Evolutionary conservation across 306 rosid genomes (phyloP).

Genomic region (Fagus crenata): DNA sequence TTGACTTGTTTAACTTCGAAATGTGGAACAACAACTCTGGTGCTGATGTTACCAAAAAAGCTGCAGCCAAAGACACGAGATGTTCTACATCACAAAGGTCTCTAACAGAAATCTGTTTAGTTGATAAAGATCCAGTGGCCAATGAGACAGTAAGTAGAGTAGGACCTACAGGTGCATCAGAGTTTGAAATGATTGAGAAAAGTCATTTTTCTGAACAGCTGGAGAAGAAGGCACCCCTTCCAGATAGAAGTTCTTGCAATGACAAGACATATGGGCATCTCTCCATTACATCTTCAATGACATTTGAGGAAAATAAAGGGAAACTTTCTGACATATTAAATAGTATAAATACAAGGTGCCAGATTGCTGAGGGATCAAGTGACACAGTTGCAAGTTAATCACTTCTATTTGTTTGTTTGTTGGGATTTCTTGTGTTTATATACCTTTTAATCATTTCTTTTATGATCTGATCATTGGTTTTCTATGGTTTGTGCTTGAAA

Average conservation of each 20-base stretch:
- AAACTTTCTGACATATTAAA: slow-evolving; percentile 18
- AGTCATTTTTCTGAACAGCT: slow-evolving; percentile 24
- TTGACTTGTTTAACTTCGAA: slow-evolving; percentile 45
- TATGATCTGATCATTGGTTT: slow-evolving; percentile 16
- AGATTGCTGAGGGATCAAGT: slow-evolving; percentile 37
- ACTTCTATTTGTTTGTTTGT: slow-evolving; percentile 5
- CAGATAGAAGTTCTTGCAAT: slow-evolving; percentile 11
- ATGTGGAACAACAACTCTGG: slow-evolving; percentile 16
- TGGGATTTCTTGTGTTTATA: not conserved
- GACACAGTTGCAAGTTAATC: slow-evolving; percentile 28
- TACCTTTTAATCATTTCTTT: not conserved
- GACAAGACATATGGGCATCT: slow-evolving; percentile 23
- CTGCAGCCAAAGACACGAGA: slow-evolving; percentile 14
- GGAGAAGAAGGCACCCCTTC: slow-evolving; percentile 12
- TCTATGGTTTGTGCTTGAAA: not conserved
- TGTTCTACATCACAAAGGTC: slow-evolving; percentile 12
- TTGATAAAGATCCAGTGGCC: slow-evolving; percentile 19
- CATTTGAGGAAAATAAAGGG: slow-evolving; percentile 18
- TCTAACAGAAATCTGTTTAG: slow-evolving; percentile 23
- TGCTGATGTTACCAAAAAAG: slow-evolving; percentile 13
- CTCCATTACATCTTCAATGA: slow-evolving; percentile 10
- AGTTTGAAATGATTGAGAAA: slow-evolving; percentile 23
- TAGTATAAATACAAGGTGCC: slow-evolving; percentile 27
- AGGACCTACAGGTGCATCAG: slow-evolving; percentile 31
- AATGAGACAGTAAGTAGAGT: slow-evolving; percentile 26